Percentiles rank a stretch among this genome's conserved stretches.
These are phyloP conservation scores for Serendipita vermifera DNA, from an alignment of 768 basidiomycete genomes.

Conservation along the genomic window DNA sequence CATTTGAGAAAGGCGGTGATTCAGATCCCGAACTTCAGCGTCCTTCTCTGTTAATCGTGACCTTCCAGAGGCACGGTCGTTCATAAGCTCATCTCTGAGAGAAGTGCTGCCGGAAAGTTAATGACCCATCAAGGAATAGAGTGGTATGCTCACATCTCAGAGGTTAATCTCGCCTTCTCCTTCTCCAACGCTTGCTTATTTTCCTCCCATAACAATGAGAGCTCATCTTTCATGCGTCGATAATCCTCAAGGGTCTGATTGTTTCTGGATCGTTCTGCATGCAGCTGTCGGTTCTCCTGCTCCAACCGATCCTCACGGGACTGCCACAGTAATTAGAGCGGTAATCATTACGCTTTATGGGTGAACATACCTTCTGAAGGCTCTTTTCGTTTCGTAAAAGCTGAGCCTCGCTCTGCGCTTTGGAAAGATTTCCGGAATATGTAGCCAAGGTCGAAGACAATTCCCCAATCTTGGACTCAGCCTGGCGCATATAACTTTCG, in stretches of 20 bases:
- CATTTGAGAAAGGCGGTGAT: slow-evolving; percentile 52
- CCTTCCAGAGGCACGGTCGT: slow-evolving; percentile 62
- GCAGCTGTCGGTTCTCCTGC: slow-evolving; percentile 4
- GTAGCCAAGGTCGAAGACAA: not conserved
- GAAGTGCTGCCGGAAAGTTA: slow-evolving; percentile 62
- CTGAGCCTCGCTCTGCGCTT: slow-evolving; percentile 2
- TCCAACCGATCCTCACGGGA: slow-evolving; percentile 3
- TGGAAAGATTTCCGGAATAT: not conserved
- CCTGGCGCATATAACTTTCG: not conserved
- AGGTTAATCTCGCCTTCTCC: slow-evolving; percentile 50
- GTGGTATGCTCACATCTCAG: not conserved
- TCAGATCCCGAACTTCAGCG: slow-evolving; percentile 63
- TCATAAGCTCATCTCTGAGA: slow-evolving; percentile 68
- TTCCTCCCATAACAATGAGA: slow-evolving; percentile 80
- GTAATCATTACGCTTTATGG: too few species aligned
- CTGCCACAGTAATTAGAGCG: too few species aligned
- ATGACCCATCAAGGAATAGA: not conserved
- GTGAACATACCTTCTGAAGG: slow-evolving; percentile 1
- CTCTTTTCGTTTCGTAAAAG: slow-evolving; percentile 5
- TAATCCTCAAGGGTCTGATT: slow-evolving; percentile 8
- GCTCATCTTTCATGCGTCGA: slow-evolving; percentile 62
- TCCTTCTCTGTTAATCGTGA: slow-evolving; percentile 78
- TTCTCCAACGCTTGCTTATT: slow-evolving; percentile 50
- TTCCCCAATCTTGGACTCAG: slow-evolving; percentile 1
- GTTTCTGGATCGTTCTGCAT: not conserved